Conservation (phyloP, 1,139 yeast species). For the Geotrichum carabidarum region DNA sequence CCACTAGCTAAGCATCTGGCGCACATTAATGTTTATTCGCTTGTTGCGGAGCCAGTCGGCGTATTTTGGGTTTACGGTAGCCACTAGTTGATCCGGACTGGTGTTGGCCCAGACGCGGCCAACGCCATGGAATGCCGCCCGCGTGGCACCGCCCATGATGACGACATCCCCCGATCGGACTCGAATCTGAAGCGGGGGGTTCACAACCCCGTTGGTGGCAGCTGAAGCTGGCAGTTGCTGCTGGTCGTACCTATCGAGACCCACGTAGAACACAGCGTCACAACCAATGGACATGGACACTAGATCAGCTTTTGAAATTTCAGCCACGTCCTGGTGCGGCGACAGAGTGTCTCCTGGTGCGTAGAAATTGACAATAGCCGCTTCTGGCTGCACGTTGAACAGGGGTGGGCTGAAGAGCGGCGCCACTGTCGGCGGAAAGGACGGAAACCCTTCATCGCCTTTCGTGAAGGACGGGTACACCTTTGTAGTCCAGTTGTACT, state of each 20-base stretch:
- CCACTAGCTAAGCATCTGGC: slow-evolving; percentile 37
- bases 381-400: slow-evolving; percentile 36
- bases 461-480: slow-evolving; percentile 39
- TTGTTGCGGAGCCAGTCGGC: slow-evolving; percentile 37
- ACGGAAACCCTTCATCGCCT: slow-evolving; percentile 36
- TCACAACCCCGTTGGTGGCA: slow-evolving; percentile 12
- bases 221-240: not conserved
- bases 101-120: slow-evolving; percentile 38
- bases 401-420: slow-evolving; percentile 26
- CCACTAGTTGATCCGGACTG: slow-evolving; percentile 32
- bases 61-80: slow-evolving; percentile 21
- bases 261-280: slow-evolving; percentile 39
- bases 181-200: slow-evolving; percentile 34
- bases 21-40: slow-evolving; percentile 40
- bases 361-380: slow-evolving; percentile 44
- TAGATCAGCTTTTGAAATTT: slow-evolving; percentile 36
- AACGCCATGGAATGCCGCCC: slow-evolving; percentile 43
- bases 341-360: slow-evolving; percentile 43
- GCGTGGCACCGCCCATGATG: slow-evolving; percentile 41
- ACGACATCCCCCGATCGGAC: slow-evolving; percentile 41
- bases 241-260: slow-evolving; percentile 18
- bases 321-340: slow-evolving; percentile 46
- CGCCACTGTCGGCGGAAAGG: slow-evolving; percentile 35
- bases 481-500: slow-evolving; percentile 44
- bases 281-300: slow-evolving; percentile 40